Base-by-base conservation (phyloP, 2,329 filamentous ascomycete genomes). In the Aspergillus sp. region DNA sequence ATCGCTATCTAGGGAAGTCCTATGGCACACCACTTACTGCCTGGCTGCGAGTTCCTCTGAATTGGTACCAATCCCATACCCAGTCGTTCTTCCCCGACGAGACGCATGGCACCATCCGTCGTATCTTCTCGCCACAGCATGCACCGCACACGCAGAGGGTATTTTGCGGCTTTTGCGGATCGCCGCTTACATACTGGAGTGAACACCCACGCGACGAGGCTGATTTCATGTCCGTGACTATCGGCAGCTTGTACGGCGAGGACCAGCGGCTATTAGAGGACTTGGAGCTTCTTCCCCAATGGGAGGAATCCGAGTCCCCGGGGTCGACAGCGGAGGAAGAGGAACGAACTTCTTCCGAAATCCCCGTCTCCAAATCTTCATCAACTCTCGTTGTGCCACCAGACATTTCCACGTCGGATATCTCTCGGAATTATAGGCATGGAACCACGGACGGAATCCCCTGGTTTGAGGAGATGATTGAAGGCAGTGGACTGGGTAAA, bases 81-180 rank as follows among this genome's bases (percentile, higher is more conserved):
- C 83, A 86, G 64, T 85, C 91, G 47, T 89, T 87, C 71, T 92
- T 88, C 72, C 83, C 88, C 3, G 90, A 96, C 74, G 93, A 96
- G 77, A 85, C 86, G 15, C 83, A 85, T 71, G 66, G 79, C 54
- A 79, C 80, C 51, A 92, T 92, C 70, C 86, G 85, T 56, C 84
- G 87, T 41, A 81, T 83, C 48, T 92, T 90, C 73, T 85, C 84
- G 9, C 83, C 87, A 20, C 80, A 79, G 2, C 76, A 80, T 64
- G 82, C 83, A 52, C 80, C 82, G 51, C 77, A 83, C 66, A 80
- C 84, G 1, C 86, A 89, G 70, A 86, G 90, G 50, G 85, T 91
- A 64, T 97, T 97, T 75, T 97, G 93, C 75, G 93, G 93, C 22
- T 96, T 89, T 77, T 96, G 93, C 72, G 93, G 93, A 52, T 96